phyloP scores from a whole-genome alignment of 2,329 filamentous ascomycete genomes.

The Apiospora sp. region DNA sequence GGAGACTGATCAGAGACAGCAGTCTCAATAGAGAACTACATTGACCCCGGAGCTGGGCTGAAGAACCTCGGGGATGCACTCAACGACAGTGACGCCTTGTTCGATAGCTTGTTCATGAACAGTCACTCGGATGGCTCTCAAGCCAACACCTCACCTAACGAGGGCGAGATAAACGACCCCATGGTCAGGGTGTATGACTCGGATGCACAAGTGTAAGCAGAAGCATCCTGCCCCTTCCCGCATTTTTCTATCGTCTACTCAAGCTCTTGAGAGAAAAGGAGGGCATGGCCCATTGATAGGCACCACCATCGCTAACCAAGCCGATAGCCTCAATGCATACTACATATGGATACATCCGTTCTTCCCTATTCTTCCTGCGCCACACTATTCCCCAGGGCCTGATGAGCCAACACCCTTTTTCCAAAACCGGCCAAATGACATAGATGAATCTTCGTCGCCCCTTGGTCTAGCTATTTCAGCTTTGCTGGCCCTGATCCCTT shows the following conservation, averaged over 20 bases:
- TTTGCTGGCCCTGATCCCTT: constrained; percentile 56
- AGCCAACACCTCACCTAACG: constrained; percentile 27
- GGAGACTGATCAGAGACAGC: constrained; percentile 30
- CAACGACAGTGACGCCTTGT: constrained; percentile 57
- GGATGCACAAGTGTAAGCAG: constrained; percentile 49
- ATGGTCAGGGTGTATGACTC: constrained; percentile 53
- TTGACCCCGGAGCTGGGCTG: constrained; percentile 57
- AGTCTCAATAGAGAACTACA: constrained; percentile 49
- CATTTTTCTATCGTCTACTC: neutral
- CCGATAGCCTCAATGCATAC: constrained; percentile 54
- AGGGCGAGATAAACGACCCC: constrained; percentile 36
- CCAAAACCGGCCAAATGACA: constrained; percentile 46
- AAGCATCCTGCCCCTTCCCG: neutral
- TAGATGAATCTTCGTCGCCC: constrained; percentile 51
- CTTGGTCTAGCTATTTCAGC: constrained; percentile 56
- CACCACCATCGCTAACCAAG: neutral
- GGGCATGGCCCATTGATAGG: neutral
- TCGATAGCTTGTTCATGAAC: constrained; percentile 51
- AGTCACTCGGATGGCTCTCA: constrained; percentile 32
- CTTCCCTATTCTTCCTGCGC: constrained; percentile 57
- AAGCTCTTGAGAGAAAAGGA: neutral
- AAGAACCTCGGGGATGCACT: constrained; percentile 54
- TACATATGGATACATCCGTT: constrained; percentile 61
- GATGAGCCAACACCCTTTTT: constrained; percentile 45
- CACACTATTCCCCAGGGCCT: constrained; percentile 41